phyloP scores from a whole-genome alignment of 805 yeast species.

The Pichia heedii region DNA sequence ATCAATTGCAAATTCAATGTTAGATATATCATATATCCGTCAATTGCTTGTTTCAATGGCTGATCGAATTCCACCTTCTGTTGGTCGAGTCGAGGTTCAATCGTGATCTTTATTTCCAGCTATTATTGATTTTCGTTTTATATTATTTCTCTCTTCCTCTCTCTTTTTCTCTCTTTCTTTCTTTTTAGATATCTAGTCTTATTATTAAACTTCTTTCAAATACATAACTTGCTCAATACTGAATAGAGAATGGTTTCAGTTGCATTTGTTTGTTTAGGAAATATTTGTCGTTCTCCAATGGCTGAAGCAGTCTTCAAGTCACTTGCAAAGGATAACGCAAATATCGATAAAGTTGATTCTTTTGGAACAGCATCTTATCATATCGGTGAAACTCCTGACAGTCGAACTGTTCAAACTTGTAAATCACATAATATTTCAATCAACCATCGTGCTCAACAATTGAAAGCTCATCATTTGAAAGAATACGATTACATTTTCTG shows the following conservation, averaged over 20 bases:
- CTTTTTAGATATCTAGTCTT: too few relatives aligned
- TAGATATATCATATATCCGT: background rate
- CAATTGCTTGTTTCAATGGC: conserved; percentile 11
- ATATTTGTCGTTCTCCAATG: conserved; percentile 95
- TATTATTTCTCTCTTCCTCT: too few relatives aligned
- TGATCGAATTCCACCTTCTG: conserved; percentile 27
- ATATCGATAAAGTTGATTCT: conserved; percentile 62
- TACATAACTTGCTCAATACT: too few relatives aligned
- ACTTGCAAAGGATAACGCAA: conserved; percentile 44
- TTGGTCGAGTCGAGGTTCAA: conserved; percentile 20
- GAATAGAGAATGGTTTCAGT: conserved; percentile 29
- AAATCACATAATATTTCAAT: conserved; percentile 64
- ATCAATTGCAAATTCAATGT: background rate
- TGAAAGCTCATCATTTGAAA: conserved; percentile 39
- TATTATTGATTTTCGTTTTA: too few relatives aligned
- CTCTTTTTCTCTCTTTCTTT: too few relatives aligned
- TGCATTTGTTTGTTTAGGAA: conserved; percentile 88
- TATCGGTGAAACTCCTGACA: conserved; percentile 74
- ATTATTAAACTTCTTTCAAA: background rate
- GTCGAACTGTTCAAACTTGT: conserved; percentile 63
- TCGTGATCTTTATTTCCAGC: too few relatives aligned
- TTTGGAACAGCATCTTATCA: conserved; percentile 88
- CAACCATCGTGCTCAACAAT: conserved; percentile 66
- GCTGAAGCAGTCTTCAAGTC: conserved; percentile 87
- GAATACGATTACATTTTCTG: conserved; percentile 61